Evolutionary conservation across 2,329 filamentous ascomycete species (phyloP).

Genomic region (Hypoxylon sp.): DNA sequence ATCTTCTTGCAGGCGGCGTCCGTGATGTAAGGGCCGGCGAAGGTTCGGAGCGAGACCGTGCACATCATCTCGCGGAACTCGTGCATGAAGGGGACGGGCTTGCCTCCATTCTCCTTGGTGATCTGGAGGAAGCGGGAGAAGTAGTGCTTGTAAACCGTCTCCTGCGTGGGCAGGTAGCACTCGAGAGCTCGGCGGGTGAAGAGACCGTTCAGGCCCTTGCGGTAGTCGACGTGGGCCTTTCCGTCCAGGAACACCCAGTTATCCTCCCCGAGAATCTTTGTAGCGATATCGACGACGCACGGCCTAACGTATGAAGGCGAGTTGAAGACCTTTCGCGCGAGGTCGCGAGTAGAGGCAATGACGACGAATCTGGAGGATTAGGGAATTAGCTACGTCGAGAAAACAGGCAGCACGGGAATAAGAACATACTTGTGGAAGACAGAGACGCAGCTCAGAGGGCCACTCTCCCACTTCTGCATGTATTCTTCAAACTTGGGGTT

Average conservation of each 20-base stretch:
- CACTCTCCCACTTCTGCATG: constrained; percentile 91
- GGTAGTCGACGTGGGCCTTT: constrained; percentile 94
- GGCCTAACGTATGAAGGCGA: constrained; percentile 92
- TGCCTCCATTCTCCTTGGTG: constrained; percentile 76
- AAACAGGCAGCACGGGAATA: background rate
- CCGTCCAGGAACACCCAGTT: constrained; percentile 99
- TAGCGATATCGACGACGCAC: constrained; percentile 92
- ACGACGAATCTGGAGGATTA: constrained; percentile 83
- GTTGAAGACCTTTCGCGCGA: constrained; percentile 97
- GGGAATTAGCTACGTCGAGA: background rate
- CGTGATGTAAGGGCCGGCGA: constrained; percentile 94
- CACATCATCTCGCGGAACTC: constrained; percentile 95
- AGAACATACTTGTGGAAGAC: constrained; percentile 94
- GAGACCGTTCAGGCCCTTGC: constrained; percentile 93
- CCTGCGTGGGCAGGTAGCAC: constrained; percentile 89
- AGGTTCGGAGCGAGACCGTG: constrained; percentile 94
- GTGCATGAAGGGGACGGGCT: constrained; percentile 88
- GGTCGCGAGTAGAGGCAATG: constrained; percentile 93
- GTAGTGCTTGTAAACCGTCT: constrained; percentile 90
- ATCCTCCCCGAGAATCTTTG: constrained; percentile 89
- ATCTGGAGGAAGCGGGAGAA: constrained; percentile 82
- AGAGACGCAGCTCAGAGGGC: constrained; percentile 93
- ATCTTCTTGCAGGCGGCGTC: constrained; percentile 93
- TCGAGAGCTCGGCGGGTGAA: constrained; percentile 93
- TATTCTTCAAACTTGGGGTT: constrained; percentile 94